Base-by-base conservation (phyloP, 148 eudicot species). In the Vaccinium myrtillus region DNA sequence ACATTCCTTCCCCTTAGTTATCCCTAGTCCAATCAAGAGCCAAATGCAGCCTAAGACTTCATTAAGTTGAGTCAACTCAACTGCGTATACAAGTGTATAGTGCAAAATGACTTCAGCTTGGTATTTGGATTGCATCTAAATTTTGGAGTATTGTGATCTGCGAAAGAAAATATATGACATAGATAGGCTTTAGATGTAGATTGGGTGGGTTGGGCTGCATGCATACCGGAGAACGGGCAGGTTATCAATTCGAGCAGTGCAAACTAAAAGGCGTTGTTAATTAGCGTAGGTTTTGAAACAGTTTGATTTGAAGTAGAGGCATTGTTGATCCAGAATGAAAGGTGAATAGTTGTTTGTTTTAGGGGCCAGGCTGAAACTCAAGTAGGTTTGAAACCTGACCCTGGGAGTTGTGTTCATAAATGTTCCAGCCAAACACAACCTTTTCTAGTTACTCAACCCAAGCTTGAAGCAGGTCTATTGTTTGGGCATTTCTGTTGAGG, bases 351-450 rank as follows among this genome's bases (percentile, higher is more conserved):
- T 46, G 23, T 75, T 43, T n/a, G 19, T 75, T 46, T 9, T 3
- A 46, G 78, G 53, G 78, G 25, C n/a, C 13, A 48, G 25, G 78
- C 53, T 75, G 27, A 48, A 43, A 43, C 78, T 75, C 53, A 19
- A 46, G 78, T 8, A 75, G 53, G 51, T 46, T 75, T 21, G 78
- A 75, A 75, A 32, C 78, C 78, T 75, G 53, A 46, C 78, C 77
- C 12, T 46, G 19, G 53, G 51, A 75, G 53, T 75, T 75, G 70
- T 65, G 23, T 65, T 8, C n/a, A 10, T 21, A 75, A 36, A 73
- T 73, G 49, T 75, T 21, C 49, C 78, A 36, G 53, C 53, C 23
- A 3, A 46, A 75, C 78, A 75, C 53, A 46, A 43, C 50, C 77
- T 75, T 36, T 70, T 70, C 43, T 46, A 49, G 54, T 46, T 46